phyloP scores from a whole-genome alignment of 768 basidiomycete genomes.

The Gloeostereum incarnatum region DNA sequence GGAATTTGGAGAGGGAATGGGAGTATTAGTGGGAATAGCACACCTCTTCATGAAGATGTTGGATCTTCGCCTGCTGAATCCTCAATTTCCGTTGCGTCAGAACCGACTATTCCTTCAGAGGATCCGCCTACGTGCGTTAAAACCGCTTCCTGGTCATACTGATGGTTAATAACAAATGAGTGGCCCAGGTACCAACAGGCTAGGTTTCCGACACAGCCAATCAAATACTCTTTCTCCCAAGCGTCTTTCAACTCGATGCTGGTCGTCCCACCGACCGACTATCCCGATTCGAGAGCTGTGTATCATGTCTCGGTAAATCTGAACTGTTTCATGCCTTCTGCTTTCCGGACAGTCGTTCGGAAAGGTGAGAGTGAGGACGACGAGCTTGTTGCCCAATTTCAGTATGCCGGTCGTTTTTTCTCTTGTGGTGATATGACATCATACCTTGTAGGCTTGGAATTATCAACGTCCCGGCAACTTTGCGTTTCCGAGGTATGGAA shows the following conservation, averaged over 20 bases:
- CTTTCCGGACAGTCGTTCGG: conserved; percentile 32
- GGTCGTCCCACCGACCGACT: conserved; percentile 4
- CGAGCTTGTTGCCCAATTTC: conserved; percentile 37
- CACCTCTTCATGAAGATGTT: too few relatives aligned
- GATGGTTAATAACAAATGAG: too few relatives aligned
- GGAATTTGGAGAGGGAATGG: too few relatives aligned
- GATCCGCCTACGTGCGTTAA: too few relatives aligned
- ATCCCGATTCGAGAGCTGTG: conserved; percentile 3
- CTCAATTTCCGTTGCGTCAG: too few relatives aligned
- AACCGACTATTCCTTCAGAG: too few relatives aligned
- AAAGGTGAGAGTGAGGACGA: conserved; percentile 25
- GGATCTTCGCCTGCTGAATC: too few relatives aligned
- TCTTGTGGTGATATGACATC: conserved; percentile 16
- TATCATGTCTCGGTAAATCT: conserved; percentile 8
- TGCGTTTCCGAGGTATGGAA: background rate
- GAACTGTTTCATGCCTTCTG: conserved; percentile 29
- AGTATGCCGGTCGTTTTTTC: conserved; percentile 18
- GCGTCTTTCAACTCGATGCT: conserved; percentile 7
- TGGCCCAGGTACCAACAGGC: too few relatives aligned
- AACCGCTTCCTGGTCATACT: too few relatives aligned
- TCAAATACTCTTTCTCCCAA: conserved; percentile 7
- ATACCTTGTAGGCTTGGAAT: background rate
- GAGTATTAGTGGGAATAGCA: too few relatives aligned
- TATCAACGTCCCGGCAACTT: background rate
- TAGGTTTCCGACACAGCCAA: background rate